Conservation (phyloP, 306 rosid genomes). For the Crataegus laevigata region DNA sequence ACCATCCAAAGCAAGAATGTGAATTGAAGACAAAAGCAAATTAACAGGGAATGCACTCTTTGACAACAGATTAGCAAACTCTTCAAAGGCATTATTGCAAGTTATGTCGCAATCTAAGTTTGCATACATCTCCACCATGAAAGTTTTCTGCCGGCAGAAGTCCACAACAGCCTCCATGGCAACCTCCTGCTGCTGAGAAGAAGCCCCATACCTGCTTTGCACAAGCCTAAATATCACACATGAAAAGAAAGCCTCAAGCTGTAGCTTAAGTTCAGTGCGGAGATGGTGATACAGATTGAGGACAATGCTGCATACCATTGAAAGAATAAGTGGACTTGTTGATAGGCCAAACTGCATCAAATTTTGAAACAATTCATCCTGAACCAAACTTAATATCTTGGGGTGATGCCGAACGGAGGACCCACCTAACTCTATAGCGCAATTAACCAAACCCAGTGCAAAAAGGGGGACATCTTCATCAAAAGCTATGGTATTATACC, state of each 20-base stretch:
- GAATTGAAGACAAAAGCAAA: conserved; percentile 78
- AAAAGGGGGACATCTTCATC: conserved; percentile 96
- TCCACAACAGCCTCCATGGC: conserved; percentile 94
- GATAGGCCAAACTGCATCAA: conserved; percentile 51
- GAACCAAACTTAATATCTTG: conserved; percentile 27
- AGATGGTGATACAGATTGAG: conserved; percentile 83
- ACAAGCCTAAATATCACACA: conserved; percentile 90
- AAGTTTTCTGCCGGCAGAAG: conserved; percentile 87
- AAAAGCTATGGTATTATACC: conserved; percentile 73
- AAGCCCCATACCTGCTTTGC: conserved; percentile 78
- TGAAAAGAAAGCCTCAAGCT: conserved; percentile 90
- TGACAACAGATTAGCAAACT: conserved; percentile 80
- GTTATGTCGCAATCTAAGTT: conserved; percentile 93
- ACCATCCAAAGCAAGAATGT: conserved; percentile 90
- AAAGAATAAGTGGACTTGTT: conserved; percentile 71
- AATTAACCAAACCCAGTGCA: conserved; percentile 81
- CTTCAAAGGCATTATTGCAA: conserved; percentile 92
- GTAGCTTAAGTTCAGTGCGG: conserved; percentile 73
- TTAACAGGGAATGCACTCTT: conserved; percentile 90
- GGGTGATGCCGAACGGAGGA: conserved; percentile 77
- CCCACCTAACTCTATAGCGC: conserved; percentile 87
- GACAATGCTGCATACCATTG: conserved; percentile 79
- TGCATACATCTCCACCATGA: conserved; percentile 92
- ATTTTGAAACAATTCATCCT: conserved; percentile 45
- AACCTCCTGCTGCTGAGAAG: conserved; percentile 91